Conservation (phyloP, 163 green algal genomes). For the Smithsoniella earleae region DNA sequence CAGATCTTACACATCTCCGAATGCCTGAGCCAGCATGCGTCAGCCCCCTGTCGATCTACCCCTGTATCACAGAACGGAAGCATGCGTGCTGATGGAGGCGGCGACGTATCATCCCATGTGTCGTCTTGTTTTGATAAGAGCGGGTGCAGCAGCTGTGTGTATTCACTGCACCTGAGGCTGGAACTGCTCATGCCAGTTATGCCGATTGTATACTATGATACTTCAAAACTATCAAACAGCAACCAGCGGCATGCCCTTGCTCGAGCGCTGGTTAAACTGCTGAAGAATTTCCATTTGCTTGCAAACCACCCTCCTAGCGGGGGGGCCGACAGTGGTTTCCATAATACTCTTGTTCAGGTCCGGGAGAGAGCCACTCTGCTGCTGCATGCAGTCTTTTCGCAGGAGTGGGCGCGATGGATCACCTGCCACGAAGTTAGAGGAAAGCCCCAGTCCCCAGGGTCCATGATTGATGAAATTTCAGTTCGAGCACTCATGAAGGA, state of each 20-base stretch:
- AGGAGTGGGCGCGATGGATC: constrained; percentile 12
- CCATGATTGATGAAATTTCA: not conserved
- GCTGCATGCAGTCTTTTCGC: not conserved
- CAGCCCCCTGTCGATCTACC: not conserved
- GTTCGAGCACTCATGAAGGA: not conserved
- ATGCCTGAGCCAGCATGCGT: not conserved
- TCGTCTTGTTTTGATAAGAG: not conserved
- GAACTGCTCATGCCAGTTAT: constrained; percentile 17
- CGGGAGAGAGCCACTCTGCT: not conserved
- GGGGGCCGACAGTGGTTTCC: not conserved
- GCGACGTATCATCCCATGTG: not conserved
- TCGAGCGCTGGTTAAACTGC: not conserved
- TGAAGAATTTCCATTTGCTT: not conserved
- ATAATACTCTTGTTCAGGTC: not conserved
- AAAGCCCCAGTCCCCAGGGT: not conserved
- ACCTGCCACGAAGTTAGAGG: not conserved
- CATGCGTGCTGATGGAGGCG: not conserved
- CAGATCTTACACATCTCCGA: not conserved
- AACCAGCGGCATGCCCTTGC: not conserved
- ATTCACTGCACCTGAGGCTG: not conserved
- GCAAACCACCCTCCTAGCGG: not conserved
- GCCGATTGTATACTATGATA: constrained; percentile 8
- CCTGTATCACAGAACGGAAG: too few relatives aligned
- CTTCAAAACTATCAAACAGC: not conserved
- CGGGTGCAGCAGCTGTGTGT: not conserved